Percentiles rank a stretch among this genome's conserved stretches.
These are phyloP conservation scores for Dictyostelium firmibasis DNA, from an alignment of 78 protist genomes.

Conservation along the genomic window DNA sequence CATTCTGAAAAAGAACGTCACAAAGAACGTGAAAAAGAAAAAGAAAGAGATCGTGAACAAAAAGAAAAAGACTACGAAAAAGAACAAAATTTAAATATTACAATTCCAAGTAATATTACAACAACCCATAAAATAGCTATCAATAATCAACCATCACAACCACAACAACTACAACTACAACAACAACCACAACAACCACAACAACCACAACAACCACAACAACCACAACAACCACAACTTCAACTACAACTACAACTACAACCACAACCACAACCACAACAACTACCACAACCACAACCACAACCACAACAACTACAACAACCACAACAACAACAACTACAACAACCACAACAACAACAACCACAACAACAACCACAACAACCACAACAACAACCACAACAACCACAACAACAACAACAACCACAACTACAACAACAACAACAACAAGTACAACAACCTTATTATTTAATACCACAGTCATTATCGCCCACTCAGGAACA, in stretches of 20 bases:
- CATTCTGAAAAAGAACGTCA: background rate
- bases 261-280: background rate
- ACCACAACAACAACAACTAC: background rate
- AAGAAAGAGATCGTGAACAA: background rate
- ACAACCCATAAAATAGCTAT: background rate
- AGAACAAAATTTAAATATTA: background rate
- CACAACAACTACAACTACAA: background rate
- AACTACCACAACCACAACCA: background rate
- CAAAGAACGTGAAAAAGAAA: background rate
- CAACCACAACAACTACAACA: background rate
- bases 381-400: background rate
- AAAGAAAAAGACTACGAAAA: constrained; percentile 1
- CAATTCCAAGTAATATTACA: background rate
- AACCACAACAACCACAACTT: background rate
- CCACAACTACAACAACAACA: too few species aligned
- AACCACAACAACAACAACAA: too few species aligned
- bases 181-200: background rate
- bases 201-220: background rate
- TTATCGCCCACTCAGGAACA: background rate
- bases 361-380: background rate
- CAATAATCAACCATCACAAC: background rate
- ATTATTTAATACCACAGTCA: background rate
- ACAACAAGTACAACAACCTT: background rate
- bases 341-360: background rate
- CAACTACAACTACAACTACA: background rate